phyloP scores from a whole-genome alignment of 805 yeast species.

The Candida pini region DNA sequence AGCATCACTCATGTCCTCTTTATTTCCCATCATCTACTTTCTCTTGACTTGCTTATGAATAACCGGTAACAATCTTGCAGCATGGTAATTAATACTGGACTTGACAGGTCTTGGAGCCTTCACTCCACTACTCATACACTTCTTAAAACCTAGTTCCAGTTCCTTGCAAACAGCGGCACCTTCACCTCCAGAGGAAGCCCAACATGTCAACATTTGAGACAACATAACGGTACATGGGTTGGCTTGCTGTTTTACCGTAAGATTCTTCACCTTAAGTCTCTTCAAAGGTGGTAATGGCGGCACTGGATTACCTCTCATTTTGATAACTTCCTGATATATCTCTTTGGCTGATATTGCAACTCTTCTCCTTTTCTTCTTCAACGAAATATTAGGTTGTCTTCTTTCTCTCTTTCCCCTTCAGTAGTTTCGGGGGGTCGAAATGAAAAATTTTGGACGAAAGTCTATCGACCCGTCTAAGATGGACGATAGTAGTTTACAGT shows the following conservation, averaged over 20 bases:
- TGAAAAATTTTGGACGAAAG: no score
- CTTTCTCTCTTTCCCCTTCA: not conserved
- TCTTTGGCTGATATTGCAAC: not conserved
- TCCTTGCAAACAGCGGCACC: slow-evolving; percentile 62
- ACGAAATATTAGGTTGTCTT: not conserved
- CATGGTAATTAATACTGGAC: slow-evolving; percentile 50
- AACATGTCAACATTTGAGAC: slow-evolving; percentile 84
- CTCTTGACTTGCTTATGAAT: slow-evolving; percentile 32
- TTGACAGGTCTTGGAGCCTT: slow-evolving; percentile 31
- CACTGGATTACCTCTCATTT: slow-evolving; percentile 17
- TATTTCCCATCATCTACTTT: no score
- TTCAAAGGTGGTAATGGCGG: slow-evolving; percentile 63
- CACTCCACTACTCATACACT: slow-evolving; percentile 54
- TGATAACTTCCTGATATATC: not conserved
- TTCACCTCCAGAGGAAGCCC: slow-evolving; percentile 88
- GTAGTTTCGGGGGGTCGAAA: no score
- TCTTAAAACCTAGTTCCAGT: slow-evolving; percentile 64
- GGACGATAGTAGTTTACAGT: no score
- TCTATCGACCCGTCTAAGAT: no score
- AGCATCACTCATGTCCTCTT: no score
- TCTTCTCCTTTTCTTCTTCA: no score
- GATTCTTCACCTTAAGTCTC: slow-evolving; percentile 62
- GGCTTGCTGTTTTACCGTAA: slow-evolving; percentile 50
- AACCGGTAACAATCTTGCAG: slow-evolving; percentile 50
- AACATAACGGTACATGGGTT: slow-evolving; percentile 75